Percentiles rank a stretch among this genome's conserved stretches.
Evolutionary conservation across 208 protist genomes (phyloP).

Genomic region (Naegleria gruberi): DNA sequence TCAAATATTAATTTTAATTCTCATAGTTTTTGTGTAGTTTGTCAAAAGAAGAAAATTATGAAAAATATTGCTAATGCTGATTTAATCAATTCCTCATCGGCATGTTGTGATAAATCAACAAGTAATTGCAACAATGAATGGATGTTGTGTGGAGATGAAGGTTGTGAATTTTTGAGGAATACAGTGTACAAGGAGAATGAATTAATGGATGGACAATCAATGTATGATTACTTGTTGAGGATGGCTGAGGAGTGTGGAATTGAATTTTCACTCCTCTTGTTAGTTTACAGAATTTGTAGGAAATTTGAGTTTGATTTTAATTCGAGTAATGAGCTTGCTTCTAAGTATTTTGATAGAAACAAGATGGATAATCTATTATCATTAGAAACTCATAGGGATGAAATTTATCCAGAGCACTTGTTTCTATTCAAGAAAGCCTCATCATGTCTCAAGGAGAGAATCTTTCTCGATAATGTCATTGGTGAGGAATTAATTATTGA

Average conservation of each 20-base stretch:
- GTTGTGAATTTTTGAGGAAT: neutral
- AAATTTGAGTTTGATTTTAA: neutral
- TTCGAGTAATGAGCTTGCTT: neutral
- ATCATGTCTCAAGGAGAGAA: neutral
- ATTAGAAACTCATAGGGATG: neutral
- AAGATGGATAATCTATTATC: neutral
- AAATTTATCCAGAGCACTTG: conserved; percentile 1
- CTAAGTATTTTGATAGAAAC: neutral
- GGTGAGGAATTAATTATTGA: neutral
- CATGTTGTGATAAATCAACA: neutral
- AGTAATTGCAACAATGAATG: neutral
- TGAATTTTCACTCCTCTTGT: neutral
- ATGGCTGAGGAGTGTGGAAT: neutral
- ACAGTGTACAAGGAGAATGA: neutral
- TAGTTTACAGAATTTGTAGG: neutral
- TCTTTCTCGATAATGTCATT: neutral
- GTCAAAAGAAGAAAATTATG: neutral
- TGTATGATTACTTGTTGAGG: neutral
- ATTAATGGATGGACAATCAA: neutral
- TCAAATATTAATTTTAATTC: neutral
- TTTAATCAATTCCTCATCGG: neutral
- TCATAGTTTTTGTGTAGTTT: neutral
- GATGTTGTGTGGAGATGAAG: neutral
- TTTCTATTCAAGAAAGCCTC: neutral
- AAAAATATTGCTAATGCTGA: neutral